These are phyloP conservation scores for Juglanconis oblonga DNA, from an alignment of 2,329 filamentous ascomycete genomes.

Conservation along the genomic window DNA sequence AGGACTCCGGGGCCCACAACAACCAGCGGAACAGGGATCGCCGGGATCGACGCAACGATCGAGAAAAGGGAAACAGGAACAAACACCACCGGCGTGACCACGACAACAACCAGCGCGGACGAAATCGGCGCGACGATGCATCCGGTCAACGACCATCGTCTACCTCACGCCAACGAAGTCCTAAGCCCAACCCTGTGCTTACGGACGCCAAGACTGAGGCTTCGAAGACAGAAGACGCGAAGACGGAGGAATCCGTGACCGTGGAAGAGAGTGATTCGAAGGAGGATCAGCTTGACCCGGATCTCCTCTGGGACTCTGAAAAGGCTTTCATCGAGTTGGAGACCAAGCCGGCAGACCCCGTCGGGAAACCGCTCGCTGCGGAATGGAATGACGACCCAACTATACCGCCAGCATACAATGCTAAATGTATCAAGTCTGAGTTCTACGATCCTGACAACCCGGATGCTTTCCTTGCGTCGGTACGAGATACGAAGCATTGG, in stretches of 20 bases:
- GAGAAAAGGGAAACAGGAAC: constrained; percentile 14
- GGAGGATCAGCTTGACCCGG: constrained; percentile 26
- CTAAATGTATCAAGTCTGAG: constrained; percentile 41
- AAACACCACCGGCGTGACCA: constrained; percentile 11
- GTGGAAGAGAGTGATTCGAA: not conserved
- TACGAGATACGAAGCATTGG: constrained; percentile 41
- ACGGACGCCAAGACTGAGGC: not conserved
- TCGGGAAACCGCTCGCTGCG: constrained; percentile 42
- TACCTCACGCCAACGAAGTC: constrained; percentile 7
- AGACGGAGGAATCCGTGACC: not conserved
- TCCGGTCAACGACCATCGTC: constrained; percentile 6
- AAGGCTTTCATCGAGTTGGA: constrained; percentile 36
- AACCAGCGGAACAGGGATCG: constrained; percentile 11
- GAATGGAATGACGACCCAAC: constrained; percentile 43
- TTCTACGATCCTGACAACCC: constrained; percentile 42
- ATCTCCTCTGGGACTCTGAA: constrained; percentile 38
- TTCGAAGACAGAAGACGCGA: not conserved
- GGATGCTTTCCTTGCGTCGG: constrained; percentile 39
- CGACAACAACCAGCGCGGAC: constrained; percentile 10
- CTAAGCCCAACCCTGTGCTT: not conserved
- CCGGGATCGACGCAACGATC: constrained; percentile 11
- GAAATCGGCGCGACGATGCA: constrained; percentile 10
- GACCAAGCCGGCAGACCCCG: constrained; percentile 40
- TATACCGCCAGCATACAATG: constrained; percentile 42
- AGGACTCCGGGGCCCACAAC: not conserved